These are phyloP conservation scores for Condylostoma magnum DNA, from an alignment of 169 alveolate genomes.

Conservation along the genomic window DNA sequence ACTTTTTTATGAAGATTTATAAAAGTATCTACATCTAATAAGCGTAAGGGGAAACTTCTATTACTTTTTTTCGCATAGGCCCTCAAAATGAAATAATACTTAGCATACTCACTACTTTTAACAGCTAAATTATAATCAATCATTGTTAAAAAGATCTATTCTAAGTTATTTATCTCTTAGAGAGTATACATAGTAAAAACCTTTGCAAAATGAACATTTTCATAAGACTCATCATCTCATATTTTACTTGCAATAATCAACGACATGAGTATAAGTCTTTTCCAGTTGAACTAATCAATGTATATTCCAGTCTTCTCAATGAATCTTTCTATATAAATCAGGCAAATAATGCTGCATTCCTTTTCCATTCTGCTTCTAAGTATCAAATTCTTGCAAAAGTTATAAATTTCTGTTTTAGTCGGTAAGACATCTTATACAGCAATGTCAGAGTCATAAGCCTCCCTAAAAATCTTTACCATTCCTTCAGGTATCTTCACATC, in stretches of 20 bases:
- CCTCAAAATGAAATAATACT: conserved; percentile 85
- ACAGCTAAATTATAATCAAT: conserved; percentile 79
- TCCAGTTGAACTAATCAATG: conserved; percentile 83
- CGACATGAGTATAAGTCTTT: conserved; percentile 80
- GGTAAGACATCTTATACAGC: too few species aligned
- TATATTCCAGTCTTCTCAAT: conserved; percentile 86
- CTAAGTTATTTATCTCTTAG: conserved; percentile 82
- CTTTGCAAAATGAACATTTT: conserved; percentile 84
- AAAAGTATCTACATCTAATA: too few species aligned
- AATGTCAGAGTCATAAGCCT: too few species aligned
- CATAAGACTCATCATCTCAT: conserved; percentile 87
- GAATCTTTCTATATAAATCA: conserved; percentile 82
- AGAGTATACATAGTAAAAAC: conserved; percentile 86
- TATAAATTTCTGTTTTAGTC: too few species aligned
- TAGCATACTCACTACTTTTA: conserved; percentile 81
- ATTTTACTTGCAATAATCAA: conserved; percentile 83
- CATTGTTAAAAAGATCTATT: conserved; percentile 77
- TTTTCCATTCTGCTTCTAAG: too few species aligned
- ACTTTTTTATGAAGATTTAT: too few species aligned
- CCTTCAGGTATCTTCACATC: too few species aligned
- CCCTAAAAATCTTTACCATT: too few species aligned
- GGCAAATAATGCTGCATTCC: conserved; percentile 85
- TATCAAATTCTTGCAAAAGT: too few species aligned
- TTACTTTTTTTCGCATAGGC: conserved; percentile 70
- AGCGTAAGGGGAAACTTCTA: conserved; percentile 57